Conservation (phyloP, 1,284 basidiomycete genomes). For the Trametes pubescens region DNA sequence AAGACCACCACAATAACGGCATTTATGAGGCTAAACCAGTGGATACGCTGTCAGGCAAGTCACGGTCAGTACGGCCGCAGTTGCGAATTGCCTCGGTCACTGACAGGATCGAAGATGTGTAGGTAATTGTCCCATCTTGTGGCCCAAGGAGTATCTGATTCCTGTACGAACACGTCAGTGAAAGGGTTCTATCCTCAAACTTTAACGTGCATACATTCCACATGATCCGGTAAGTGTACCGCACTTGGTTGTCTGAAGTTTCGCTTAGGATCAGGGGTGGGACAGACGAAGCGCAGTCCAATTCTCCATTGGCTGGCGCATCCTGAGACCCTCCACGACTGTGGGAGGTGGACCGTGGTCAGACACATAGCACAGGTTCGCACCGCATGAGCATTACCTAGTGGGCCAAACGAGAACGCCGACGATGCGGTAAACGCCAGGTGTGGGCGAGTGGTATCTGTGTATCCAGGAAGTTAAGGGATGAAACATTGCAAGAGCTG, state of each 20-base stretch:
- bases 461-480: conserved; percentile 24
- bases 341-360: conserved; percentile 17
- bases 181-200: background rate
- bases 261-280: conserved; percentile 71
- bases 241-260: conserved; percentile 69
- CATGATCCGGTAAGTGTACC: conserved; percentile 89
- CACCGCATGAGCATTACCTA: conserved; percentile 55
- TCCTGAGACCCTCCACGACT: conserved; percentile 71
- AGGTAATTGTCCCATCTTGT: conserved; percentile 98
- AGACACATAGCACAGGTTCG: background rate
- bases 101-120: conserved; percentile 74
- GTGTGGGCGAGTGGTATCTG: conserved; percentile 84
- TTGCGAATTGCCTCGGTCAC: conserved; percentile 10
- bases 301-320: conserved; percentile 35
- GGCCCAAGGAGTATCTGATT: conserved; percentile 90
- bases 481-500: background rate
- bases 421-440: conserved; percentile 81
- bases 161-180: conserved; percentile 47
- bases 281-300: conserved; percentile 47
- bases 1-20: conserved; percentile 92
- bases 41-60: conserved; percentile 58
- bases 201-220: conserved; percentile 72
- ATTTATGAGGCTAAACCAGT: conserved; percentile 95
- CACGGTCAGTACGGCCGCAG: background rate
- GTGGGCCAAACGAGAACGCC: conserved; percentile 92